Conservation (phyloP, 768 basidiomycete genomes). For the Leucocoprinus sp. region DNA sequence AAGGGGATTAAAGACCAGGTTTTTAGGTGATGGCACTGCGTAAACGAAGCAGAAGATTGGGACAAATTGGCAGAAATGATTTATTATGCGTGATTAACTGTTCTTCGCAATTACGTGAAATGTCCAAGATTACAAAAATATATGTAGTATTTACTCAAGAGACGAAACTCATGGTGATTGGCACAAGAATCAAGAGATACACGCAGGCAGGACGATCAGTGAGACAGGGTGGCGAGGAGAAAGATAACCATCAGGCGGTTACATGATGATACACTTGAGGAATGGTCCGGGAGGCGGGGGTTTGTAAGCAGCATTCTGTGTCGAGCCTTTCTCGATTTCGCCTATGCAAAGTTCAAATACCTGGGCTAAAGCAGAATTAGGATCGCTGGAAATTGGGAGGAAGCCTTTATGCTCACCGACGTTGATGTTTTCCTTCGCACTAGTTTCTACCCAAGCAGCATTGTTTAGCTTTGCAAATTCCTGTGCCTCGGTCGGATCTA, state of each 20-base stretch:
- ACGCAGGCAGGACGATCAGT: background rate
- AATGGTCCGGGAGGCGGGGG: slow-evolving; percentile 24
- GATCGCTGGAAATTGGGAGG: background rate
- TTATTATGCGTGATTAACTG: slow-evolving; percentile 1
- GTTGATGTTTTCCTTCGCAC: slow-evolving; percentile 74
- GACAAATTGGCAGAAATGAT: background rate
- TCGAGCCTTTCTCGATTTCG: slow-evolving; percentile 66
- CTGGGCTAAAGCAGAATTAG: slow-evolving; percentile 33
- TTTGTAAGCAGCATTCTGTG: slow-evolving; percentile 22
- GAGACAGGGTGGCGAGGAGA: background rate
- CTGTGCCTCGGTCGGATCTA: slow-evolving; percentile 57
- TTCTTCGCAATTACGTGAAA: background rate
- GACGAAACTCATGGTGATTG: background rate
- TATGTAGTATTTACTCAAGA: background rate
- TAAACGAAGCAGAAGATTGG: slow-evolving; percentile 18
- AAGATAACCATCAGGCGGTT: slow-evolving; percentile 14
- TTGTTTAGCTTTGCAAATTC: slow-evolving; percentile 59
- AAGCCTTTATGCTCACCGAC: slow-evolving; percentile 48
- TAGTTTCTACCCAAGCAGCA: slow-evolving; percentile 80
- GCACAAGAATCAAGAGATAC: background rate
- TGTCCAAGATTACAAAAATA: background rate
- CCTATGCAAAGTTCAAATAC: slow-evolving; percentile 78
- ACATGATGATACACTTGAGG: slow-evolving; percentile 51
- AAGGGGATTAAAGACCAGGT: slow-evolving; percentile 56
- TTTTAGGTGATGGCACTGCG: slow-evolving; percentile 69